Evolutionary conservation across 2,329 filamentous ascomycete species (phyloP).

Genomic region (Penicillium frequentans): DNA sequence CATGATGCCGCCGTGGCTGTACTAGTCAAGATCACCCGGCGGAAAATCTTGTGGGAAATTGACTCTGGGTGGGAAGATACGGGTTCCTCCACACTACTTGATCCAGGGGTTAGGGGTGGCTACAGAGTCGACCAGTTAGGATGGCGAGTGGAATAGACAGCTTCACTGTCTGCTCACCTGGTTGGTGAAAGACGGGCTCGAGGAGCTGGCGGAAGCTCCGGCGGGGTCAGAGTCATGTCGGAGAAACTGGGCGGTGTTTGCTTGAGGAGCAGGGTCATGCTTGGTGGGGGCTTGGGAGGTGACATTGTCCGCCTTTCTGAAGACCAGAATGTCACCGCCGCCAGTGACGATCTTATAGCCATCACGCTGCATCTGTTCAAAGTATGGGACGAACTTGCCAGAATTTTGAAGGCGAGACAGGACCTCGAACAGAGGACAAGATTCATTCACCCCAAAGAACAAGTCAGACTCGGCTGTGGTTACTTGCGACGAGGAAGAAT

Average conservation of each 20-base stretch:
- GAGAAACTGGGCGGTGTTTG: slow-evolving; percentile 9
- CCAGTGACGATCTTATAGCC: slow-evolving; percentile 47
- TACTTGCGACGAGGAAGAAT: slow-evolving; percentile 31
- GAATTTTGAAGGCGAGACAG: slow-evolving; percentile 40
- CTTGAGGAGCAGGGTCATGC: slow-evolving; percentile 4
- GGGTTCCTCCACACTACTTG: neutral
- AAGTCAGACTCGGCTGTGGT: slow-evolving; percentile 34
- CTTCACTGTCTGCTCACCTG: slow-evolving; percentile 26
- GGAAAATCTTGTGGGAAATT: slow-evolving; percentile 21
- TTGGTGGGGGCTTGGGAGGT: neutral
- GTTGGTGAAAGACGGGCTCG: slow-evolving; percentile 9
- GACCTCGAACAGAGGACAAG: slow-evolving; percentile 32
- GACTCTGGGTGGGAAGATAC: slow-evolving; percentile 8
- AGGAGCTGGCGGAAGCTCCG: neutral
- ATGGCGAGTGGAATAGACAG: slow-evolving; percentile 18
- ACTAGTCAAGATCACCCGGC: slow-evolving; percentile 38
- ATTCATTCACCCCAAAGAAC: slow-evolving; percentile 28
- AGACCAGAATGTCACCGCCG: slow-evolving; percentile 43
- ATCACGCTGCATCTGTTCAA: slow-evolving; percentile 37
- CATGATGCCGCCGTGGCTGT: slow-evolving; percentile 37
- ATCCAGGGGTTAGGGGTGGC: slow-evolving; percentile 3
- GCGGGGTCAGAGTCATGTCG: slow-evolving; percentile 9
- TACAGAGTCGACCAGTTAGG: slow-evolving; percentile 28
- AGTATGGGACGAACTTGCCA: slow-evolving; percentile 43
- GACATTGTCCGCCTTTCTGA: slow-evolving; percentile 25